phyloP scores from a whole-genome alignment of 2,329 filamentous ascomycete genomes.

The Paracoccidioides lutzii region DNA sequence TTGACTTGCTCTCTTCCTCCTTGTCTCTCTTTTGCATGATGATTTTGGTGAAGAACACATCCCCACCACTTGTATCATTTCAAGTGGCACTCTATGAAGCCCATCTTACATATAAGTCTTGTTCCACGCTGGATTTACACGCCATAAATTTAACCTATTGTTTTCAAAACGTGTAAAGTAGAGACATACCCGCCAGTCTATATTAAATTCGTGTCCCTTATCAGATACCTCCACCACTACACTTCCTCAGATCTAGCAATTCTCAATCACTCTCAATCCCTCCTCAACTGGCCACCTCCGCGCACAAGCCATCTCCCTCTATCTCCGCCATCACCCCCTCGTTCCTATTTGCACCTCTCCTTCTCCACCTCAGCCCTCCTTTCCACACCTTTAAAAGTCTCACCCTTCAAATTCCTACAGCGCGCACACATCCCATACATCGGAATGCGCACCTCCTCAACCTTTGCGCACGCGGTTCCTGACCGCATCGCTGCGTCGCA shows the following conservation, averaged over 20 bases:
- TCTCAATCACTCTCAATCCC: background rate
- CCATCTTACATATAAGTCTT: no score
- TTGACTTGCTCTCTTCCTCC: background rate
- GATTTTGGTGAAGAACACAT: background rate
- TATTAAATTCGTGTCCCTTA: no score
- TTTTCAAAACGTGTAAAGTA: no score
- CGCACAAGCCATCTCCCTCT: background rate
- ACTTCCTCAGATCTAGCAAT: no score
- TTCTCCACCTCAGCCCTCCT: background rate
- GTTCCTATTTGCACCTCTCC: background rate
- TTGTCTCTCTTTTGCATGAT: background rate
- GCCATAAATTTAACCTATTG: no score
- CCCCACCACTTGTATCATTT: background rate
- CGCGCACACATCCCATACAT: background rate
- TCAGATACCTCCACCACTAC: no score
- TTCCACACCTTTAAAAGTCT: background rate
- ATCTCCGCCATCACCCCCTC: background rate
- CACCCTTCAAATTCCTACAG: background rate
- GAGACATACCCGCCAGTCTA: no score
- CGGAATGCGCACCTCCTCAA: background rate
- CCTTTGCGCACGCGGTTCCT: background rate
- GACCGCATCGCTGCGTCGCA: background rate
- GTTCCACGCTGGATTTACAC: no score
- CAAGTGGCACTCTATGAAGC: background rate
- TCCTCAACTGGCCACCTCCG: background rate